Conservation (phyloP, 1,284 basidiomycete species). For the Leccinum pallidistipes region DNA sequence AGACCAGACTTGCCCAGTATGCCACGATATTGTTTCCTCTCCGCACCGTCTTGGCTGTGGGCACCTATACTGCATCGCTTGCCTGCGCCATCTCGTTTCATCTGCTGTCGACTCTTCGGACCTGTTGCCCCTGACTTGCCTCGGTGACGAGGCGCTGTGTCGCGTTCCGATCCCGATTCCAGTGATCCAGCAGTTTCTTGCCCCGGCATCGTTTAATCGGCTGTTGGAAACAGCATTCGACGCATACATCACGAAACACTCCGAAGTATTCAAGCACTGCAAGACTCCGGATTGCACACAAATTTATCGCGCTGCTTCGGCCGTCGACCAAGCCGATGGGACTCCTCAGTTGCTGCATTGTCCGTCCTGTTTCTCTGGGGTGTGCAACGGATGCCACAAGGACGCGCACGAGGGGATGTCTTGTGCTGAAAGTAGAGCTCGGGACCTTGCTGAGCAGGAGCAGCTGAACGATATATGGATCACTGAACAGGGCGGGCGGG, state of each 20-base stretch:
- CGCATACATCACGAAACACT: constrained; percentile 45
- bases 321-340: constrained; percentile 14
- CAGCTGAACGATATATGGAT: constrained; percentile 47
- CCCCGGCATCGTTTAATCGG: constrained; percentile 41
- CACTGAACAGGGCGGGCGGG: constrained; percentile 29
- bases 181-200: constrained; percentile 47
- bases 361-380: constrained; percentile 50
- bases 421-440: constrained; percentile 43
- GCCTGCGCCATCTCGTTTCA: constrained; percentile 50
- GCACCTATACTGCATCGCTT: constrained; percentile 53
- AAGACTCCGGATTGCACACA: constrained; percentile 58
- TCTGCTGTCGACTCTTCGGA: constrained; percentile 43
- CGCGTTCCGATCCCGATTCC: constrained; percentile 50
- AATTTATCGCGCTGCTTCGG: constrained; percentile 42
- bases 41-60: constrained; percentile 50
- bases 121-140: constrained; percentile 51
- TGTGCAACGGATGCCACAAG: constrained; percentile 53
- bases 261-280: constrained; percentile 51
- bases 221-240: constrained; percentile 48
- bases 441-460: constrained; percentile 43
- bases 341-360: constrained; percentile 39
- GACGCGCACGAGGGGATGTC: constrained; percentile 52
- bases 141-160: constrained; percentile 51
- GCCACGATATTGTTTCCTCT: constrained; percentile 44
- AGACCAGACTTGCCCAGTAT: constrained; percentile 48